Evolutionary conservation across 1,139 yeast genomes (phyloP), one percentile per base, ranked within the genome.

Genomic region (Sugiyamaella sp.): DNA sequence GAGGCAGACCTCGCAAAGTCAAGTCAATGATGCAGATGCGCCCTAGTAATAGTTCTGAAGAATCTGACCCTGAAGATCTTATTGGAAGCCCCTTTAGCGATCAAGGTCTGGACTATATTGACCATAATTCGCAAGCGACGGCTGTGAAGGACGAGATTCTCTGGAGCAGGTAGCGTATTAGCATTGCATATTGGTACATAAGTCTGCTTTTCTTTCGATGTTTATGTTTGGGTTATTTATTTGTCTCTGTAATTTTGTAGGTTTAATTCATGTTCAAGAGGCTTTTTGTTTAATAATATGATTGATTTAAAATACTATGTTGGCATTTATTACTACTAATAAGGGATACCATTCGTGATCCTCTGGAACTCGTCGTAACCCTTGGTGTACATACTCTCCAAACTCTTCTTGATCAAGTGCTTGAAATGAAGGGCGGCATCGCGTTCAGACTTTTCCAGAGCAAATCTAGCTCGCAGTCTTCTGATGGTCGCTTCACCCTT

Each of bases 331-430:
- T 19, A 21, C 20, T 12, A 14, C 48, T 74, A 89, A 66, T 90
- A 91, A 16, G 98, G 98, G 70, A 93, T 93, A 58, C 99, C 99
- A 67, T 93, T 93, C 45, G 99, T 93, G 60, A 93, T 69, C 66
- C 96, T 80, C 73, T 95, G 99, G 82, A 95, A 95, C 74, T 91
- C 97, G 69, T 95, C 99, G 70, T 95, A 95, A 20, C 97, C 98
- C 71, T 86, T 87, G 41, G 99, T 93, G 67, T 85, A 89, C 65
- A 83, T 75, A 72, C 96, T 86, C 70, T 91, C 98, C 74, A 84
- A 86, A 57, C 95, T 85, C 74, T 86, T 87, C 61, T 77, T 79
- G 58, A 95, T 85, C 71, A 95, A 80, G 1, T 83, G 79, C 59
- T 88, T 79, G 83, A 95, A 86, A 64, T 79, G 81, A 44, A 77